Base-by-base conservation (phyloP, 495 filamentous ascomycete species). In the Collariella sp. region DNA sequence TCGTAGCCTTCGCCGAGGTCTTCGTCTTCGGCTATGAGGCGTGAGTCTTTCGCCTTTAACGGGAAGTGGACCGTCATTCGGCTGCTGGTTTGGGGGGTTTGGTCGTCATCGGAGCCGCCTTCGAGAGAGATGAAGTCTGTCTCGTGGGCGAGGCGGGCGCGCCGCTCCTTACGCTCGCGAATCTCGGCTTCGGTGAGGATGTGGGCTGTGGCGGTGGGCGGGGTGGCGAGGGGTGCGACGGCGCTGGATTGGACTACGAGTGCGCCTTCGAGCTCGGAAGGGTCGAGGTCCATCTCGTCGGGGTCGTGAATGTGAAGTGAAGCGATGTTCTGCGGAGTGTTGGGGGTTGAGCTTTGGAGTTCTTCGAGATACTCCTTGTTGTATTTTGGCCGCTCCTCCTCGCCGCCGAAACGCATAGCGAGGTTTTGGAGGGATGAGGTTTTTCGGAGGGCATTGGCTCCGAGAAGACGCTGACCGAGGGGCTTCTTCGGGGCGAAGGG, bases 1-100 rank as follows among this genome's bases (percentile, higher is more conserved):
- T 95, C 91, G 65, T 95, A 96, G 3, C 90, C 90, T 71, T 98
- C 93, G 29, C 83, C 85, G n/a, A 96, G 80, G 63, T 96, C 88
- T 63, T 97, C 93, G 62, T 96, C 91, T 48, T 95, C 90, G 23
- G 78, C 76, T 4, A 88, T 77, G 9, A 96, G 78, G n/a, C 93
- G 77, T 9, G 84, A 86, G 49, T 90, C 83, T 3, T 71, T 63
- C 61, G 77, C 82, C 54, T 71, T 72, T n/a, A 72, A 75, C 24
- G 72, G 65, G 22, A 79, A 62, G 55, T 75, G 66, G 47, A 70
- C 76, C 11, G 48, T 52, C 57, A 52, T 66, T 23, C 61, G 63
- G 34, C 48, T 48, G 51, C 36, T 34, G n/a, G n/a, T 2, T 39
- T 11, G 1, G n/a, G 20, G 3, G 22, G 31, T 12, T 36, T 34